Evolutionary conservation across 2,329 filamentous ascomycete genomes (phyloP).

Genomic region (Penicillium sp.): DNA sequence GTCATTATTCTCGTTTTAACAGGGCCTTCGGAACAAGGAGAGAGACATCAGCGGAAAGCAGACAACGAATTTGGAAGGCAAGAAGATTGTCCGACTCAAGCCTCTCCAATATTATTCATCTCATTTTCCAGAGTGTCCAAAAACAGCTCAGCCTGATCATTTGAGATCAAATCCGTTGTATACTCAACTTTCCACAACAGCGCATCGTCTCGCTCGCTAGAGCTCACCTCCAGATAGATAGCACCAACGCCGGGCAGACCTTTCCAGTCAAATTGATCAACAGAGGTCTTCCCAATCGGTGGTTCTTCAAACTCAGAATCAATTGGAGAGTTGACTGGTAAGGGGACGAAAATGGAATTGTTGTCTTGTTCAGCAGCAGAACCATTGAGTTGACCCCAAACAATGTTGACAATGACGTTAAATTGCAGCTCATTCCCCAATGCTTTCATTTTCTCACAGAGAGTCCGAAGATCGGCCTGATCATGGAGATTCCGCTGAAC

Average conservation of each 20-base stretch:
- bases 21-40: background rate
- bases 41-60: background rate
- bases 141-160: background rate
- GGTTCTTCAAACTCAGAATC: background rate
- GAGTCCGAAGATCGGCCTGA: background rate
- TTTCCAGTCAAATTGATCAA: background rate
- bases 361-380: background rate
- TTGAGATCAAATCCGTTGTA: background rate
- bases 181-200: constrained; percentile 2
- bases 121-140: background rate
- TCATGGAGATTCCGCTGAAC: background rate
- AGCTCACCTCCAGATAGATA: constrained; percentile 5
- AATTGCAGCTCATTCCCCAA: constrained; percentile 1
- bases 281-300: background rate
- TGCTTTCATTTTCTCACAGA: background rate
- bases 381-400: background rate
- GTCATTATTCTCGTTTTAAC: background rate
- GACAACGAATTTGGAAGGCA: background rate
- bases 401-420: constrained; percentile 6
- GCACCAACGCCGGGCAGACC: background rate
- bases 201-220: background rate
- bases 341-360: background rate
- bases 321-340: background rate
- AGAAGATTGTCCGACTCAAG: background rate
- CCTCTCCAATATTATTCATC: background rate